phyloP scores from a whole-genome alignment of 331 rosid species.

The Malus hybrid region DNA sequence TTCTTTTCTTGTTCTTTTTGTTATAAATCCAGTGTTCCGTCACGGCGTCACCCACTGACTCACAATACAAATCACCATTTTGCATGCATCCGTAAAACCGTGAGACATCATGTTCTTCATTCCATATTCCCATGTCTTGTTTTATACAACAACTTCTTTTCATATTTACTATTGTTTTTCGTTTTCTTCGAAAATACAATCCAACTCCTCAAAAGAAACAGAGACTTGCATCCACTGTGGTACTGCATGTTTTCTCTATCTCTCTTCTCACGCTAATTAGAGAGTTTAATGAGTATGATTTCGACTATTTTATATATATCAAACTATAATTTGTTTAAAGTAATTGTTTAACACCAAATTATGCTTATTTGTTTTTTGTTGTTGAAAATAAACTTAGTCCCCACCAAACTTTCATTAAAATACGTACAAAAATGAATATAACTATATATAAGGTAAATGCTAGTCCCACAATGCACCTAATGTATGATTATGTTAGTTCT shows the following conservation, averaged over 20 bases:
- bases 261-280: too few species aligned
- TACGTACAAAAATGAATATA: neutral
- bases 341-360: too few species aligned
- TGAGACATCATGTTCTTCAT: conserved; percentile 15
- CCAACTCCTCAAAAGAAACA: too few species aligned
- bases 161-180: too few species aligned
- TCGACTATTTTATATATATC: too few species aligned
- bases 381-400: too few species aligned
- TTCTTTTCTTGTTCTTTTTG: conserved; percentile 36
- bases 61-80: conserved; percentile 25
- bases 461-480: neutral
- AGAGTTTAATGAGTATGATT: too few species aligned
- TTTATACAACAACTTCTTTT: neutral
- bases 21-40: conserved; percentile 33
- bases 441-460: neutral
- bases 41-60: neutral
- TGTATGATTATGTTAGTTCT: neutral
- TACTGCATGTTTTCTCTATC: too few species aligned
- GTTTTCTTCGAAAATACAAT: too few species aligned
- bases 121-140: neutral
- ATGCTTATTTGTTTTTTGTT: too few species aligned
- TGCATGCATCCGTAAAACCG: conserved; percentile 22
- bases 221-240: too few species aligned
- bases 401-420: neutral
- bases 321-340: too few species aligned